These are phyloP conservation scores for Verticillium nonalfalfae DNA, from an alignment of 2,329 filamentous ascomycete species.

Conservation along the genomic window DNA sequence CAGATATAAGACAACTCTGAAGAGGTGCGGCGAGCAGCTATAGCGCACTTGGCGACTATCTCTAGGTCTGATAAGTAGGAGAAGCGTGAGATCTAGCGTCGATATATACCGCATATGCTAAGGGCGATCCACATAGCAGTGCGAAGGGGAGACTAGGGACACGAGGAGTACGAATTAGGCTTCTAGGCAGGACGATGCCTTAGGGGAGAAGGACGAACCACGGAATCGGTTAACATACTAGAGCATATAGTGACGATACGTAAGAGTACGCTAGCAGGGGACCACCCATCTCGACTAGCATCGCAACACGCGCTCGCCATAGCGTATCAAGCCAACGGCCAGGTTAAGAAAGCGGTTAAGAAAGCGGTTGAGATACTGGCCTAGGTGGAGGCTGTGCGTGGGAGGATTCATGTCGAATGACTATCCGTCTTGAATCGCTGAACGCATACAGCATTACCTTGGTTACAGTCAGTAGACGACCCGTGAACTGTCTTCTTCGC, in stretches of 20 bases:
- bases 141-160: not conserved
- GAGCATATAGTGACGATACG: not conserved
- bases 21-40: not conserved
- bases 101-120: constrained; percentile 3
- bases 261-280: too few relatives aligned
- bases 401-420: too few relatives aligned
- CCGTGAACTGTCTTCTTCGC: too few relatives aligned
- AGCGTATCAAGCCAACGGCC: too few relatives aligned
- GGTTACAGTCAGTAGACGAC: too few relatives aligned
- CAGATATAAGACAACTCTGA: constrained; percentile 2
- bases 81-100: constrained; percentile 1
- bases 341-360: not conserved
- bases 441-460: too few relatives aligned
- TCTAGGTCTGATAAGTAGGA: constrained; percentile 2
- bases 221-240: not conserved
- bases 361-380: too few relatives aligned
- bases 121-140: not conserved
- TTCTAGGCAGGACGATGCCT: not conserved
- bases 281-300: too few relatives aligned
- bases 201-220: not conserved
- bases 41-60: not conserved
- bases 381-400: too few relatives aligned
- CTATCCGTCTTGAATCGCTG: too few relatives aligned
- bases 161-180: not conserved
- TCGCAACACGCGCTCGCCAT: too few relatives aligned